Conservation (phyloP, 805 yeast species). For the Candida peoriensis region DNA sequence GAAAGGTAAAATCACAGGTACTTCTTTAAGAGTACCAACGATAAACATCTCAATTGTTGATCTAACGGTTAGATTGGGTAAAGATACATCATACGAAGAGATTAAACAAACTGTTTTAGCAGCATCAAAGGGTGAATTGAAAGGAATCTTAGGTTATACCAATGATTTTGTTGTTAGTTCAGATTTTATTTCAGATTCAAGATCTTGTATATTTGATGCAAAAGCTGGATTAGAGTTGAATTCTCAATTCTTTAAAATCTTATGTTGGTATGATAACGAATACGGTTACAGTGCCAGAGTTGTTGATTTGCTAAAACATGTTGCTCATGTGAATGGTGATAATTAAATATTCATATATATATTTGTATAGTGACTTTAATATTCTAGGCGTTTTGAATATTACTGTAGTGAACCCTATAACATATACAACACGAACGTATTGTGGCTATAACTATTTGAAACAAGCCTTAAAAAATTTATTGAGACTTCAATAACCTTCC, state of each 20-base stretch:
- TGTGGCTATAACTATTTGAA: no score
- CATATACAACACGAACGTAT: no score
- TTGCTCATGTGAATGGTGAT: conserved; percentile 40
- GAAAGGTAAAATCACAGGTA: conserved; percentile 91
- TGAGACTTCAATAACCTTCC: no score
- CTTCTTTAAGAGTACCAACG: conserved; percentile 93
- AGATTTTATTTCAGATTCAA: conserved; percentile 79
- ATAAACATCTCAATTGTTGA: conserved; percentile 91
- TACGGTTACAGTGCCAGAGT: conserved; percentile 96
- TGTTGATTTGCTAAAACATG: conserved; percentile 80
- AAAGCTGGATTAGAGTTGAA: conserved; percentile 86
- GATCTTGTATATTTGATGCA: conserved; percentile 88
- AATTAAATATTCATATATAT: background rate
- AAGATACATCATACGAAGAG: conserved; percentile 74
- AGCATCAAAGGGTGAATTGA: conserved; percentile 72
- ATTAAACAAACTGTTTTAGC: conserved; percentile 71
- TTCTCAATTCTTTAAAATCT: conserved; percentile 84
- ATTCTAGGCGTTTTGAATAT: no score
- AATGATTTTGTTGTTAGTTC: conserved; percentile 89
- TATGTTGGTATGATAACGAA: conserved; percentile 96
- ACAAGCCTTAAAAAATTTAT: no score
- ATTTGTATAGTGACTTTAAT: no score
- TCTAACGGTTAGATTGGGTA: conserved; percentile 78
- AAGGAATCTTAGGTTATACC: conserved; percentile 86
- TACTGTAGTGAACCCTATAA: no score